phyloP scores from a whole-genome alignment of 169 alveolate genomes.

The Babesia bovis region DNA sequence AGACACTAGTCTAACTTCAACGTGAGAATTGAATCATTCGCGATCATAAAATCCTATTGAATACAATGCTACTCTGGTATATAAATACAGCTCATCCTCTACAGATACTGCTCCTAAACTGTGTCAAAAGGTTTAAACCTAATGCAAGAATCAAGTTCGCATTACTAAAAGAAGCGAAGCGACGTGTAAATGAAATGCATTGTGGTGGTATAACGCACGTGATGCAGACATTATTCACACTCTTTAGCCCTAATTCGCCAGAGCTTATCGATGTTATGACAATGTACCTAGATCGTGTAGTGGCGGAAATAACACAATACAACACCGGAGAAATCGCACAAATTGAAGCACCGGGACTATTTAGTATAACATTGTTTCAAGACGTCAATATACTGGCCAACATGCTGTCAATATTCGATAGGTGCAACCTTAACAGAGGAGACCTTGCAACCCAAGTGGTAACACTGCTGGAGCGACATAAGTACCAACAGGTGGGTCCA shows the following conservation, averaged over 20 bases:
- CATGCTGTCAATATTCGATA: slow-evolving; percentile 34
- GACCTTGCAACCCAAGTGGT: slow-evolving; percentile 29
- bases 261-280: slow-evolving; percentile 41
- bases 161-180: slow-evolving; percentile 51
- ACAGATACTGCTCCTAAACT: slow-evolving; percentile 31
- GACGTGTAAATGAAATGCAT: slow-evolving; percentile 27
- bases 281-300: slow-evolving; percentile 36
- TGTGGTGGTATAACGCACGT: slow-evolving; percentile 59
- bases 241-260: slow-evolving; percentile 47
- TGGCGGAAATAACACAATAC: slow-evolving; percentile 31
- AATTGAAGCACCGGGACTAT: slow-evolving; percentile 1
- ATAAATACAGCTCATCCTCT: too few relatives aligned
- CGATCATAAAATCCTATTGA: too few relatives aligned
- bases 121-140: slow-evolving; percentile 28
- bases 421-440: slow-evolving; percentile 45
- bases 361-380: slow-evolving; percentile 24
- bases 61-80: too few relatives aligned
- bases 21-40: too few relatives aligned
- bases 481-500: slow-evolving; percentile 12
- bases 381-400: slow-evolving; percentile 43
- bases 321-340: slow-evolving; percentile 22
- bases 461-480: slow-evolving; percentile 17
- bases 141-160: slow-evolving; percentile 47
- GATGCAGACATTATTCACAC: slow-evolving; percentile 31
- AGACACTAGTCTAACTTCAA: too few relatives aligned